Conservation (phyloP, 768 basidiomycete genomes). For the Clitopilus passeckerianus region DNA sequence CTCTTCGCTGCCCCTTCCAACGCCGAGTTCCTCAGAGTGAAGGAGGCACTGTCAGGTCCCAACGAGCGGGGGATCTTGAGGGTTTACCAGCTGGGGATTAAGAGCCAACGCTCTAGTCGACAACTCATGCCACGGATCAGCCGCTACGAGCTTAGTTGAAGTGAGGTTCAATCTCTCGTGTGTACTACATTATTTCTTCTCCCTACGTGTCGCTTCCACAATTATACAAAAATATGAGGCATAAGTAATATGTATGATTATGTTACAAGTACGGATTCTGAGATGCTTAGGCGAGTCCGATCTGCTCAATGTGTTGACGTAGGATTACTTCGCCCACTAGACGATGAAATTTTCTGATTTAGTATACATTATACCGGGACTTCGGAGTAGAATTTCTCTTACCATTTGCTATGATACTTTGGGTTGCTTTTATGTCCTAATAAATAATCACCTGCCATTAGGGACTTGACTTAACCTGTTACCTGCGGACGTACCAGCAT, state of each 20-base stretch:
- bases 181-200: neutral
- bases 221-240: neutral
- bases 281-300: conserved; percentile 32
- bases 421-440: conserved; percentile 65
- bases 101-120: conserved; percentile 31
- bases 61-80: conserved; percentile 22
- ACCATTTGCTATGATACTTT: conserved; percentile 62
- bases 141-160: conserved; percentile 20
- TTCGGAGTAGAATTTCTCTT: conserved; percentile 11
- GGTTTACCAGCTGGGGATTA: conserved; percentile 35
- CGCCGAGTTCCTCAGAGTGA: conserved; percentile 26
- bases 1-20: conserved; percentile 31
- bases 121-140: conserved; percentile 32
- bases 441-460: conserved; percentile 3
- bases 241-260: conserved; percentile 4
- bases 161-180: neutral
- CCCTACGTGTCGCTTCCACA: neutral
- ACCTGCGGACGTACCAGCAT: conserved; percentile 47
- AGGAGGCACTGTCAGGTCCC: conserved; percentile 23
- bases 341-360: neutral
- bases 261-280: neutral
- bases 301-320: conserved; percentile 56
- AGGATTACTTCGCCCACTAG: conserved; percentile 65
- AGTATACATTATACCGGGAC: neutral
- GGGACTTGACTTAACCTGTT: neutral